These are phyloP conservation scores for Pisolithus tinctorius DNA, from an alignment of 768 basidiomycete species.

Conservation along the genomic window DNA sequence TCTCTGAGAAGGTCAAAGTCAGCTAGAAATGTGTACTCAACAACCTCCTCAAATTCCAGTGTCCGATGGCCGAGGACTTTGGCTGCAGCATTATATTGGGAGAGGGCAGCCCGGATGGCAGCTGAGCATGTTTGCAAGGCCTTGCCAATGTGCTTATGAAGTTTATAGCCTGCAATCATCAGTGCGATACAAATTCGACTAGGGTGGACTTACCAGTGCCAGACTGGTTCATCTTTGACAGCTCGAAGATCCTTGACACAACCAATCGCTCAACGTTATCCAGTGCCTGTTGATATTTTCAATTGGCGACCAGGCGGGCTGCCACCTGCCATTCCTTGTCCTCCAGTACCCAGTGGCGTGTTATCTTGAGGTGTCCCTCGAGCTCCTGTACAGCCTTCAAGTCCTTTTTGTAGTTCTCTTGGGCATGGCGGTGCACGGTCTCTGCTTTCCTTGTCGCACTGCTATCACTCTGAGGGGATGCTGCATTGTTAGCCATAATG, in stretches of 20 bases:
- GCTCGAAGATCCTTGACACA: constrained; percentile 11
- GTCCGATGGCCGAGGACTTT: not conserved
- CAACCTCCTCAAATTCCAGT: constrained; percentile 15
- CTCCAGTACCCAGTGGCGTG: not conserved
- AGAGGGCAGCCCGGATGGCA: constrained; percentile 13
- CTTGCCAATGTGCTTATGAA: constrained; percentile 5
- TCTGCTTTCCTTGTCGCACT: too few relatives aligned
- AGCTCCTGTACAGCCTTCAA: too few relatives aligned
- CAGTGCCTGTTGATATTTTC: constrained; percentile 7
- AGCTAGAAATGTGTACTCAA: constrained; percentile 8
- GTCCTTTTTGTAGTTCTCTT: too few relatives aligned
- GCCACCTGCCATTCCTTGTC: constrained; percentile 6
- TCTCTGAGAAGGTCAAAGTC: constrained; percentile 12
- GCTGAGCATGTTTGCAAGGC: not conserved
- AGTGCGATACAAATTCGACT: too few relatives aligned
- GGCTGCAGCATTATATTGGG: not conserved
- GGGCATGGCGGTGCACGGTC: too few relatives aligned
- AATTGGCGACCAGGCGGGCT: not conserved
- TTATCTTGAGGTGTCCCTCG: not conserved
- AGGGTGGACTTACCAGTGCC: constrained; percentile 8
- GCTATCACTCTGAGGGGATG: too few relatives aligned
- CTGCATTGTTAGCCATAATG: too few relatives aligned
- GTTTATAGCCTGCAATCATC: not conserved
- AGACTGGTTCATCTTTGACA: constrained; percentile 16
- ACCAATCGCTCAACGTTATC: constrained; percentile 12